These are phyloP conservation scores for Cornus florida DNA, from an alignment of 148 eudicot genomes.

Conservation along the genomic window DNA sequence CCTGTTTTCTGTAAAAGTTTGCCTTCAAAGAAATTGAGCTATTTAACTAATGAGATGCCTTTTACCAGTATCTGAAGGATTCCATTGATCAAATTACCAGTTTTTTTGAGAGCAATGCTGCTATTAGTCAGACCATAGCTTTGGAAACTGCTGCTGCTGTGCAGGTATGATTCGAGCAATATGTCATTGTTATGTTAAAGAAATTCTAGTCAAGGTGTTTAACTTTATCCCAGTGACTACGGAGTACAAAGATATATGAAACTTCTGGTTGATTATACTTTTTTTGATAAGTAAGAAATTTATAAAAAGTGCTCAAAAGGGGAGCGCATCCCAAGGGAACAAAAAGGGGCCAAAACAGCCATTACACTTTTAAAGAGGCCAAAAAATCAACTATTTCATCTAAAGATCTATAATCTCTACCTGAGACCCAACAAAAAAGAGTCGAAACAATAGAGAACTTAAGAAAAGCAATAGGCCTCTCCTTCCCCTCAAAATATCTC, in stretches of 20 bases:
- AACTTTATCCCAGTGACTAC: background rate
- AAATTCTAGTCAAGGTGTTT: background rate
- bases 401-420: no score
- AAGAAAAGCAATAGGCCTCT: no score
- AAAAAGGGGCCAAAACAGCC: no score
- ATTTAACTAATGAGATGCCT: slow-evolving; percentile 22
- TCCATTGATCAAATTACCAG: slow-evolving; percentile 74
- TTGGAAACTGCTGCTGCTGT: slow-evolving; percentile 97
- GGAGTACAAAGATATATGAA: background rate
- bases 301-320: no score
- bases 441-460: no score
- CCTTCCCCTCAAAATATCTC: no score
- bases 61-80: slow-evolving; percentile 82
- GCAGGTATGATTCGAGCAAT: slow-evolving; percentile 52
- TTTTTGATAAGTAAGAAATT: no score
- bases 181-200: background rate
- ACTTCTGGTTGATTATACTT: background rate
- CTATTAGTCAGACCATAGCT: slow-evolving; percentile 76
- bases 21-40: background rate
- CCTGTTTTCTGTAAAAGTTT: slow-evolving; percentile 10
- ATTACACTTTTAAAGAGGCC: no score
- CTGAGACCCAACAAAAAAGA: no score
- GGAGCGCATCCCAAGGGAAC: no score
- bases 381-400: no score
- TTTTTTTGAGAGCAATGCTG: slow-evolving; percentile 75